These are phyloP conservation scores for Wakefieldia striispora DNA, from an alignment of 768 basidiomycete species.

Conservation along the genomic window DNA sequence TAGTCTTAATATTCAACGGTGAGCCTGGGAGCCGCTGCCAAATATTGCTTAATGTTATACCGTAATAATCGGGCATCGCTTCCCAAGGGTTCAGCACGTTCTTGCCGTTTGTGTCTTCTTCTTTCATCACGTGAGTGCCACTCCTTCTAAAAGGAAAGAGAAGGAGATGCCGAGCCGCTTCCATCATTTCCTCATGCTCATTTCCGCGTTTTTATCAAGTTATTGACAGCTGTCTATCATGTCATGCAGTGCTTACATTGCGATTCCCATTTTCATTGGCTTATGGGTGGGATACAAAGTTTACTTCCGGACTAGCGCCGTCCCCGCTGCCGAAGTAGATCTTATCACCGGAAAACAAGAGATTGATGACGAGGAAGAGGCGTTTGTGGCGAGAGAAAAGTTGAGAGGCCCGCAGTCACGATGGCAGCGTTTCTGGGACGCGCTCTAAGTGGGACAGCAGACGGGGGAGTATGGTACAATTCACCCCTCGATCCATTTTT, in stretches of 20 bases:
- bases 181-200: slow-evolving; percentile 19
- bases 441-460: neutral
- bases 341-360: slow-evolving; percentile 55
- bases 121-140: slow-evolving; percentile 56
- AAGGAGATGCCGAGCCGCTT: neutral
- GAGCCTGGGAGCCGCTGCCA: slow-evolving; percentile 1
- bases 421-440: slow-evolving; percentile 11
- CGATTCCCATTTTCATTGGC: slow-evolving; percentile 15
- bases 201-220: slow-evolving; percentile 20
- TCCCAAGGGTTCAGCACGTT: slow-evolving; percentile 17
- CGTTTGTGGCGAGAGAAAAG: slow-evolving; percentile 44
- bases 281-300: slow-evolving; percentile 21
- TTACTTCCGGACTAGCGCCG: slow-evolving; percentile 19
- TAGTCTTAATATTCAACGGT: slow-evolving; percentile 61
- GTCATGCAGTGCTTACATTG: slow-evolving; percentile 10
- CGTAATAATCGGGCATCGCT: slow-evolving; percentile 2
- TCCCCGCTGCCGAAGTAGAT: slow-evolving; percentile 51
- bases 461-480: neutral
- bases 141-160: slow-evolving; percentile 3
- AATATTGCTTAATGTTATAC: slow-evolving; percentile 9
- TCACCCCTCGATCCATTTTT: too few species aligned
- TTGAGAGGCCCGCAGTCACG: slow-evolving; percentile 34
- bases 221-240: slow-evolving; percentile 9
- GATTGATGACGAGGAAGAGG: slow-evolving; percentile 63
- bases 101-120: slow-evolving; percentile 47